Evolutionary conservation across 2,329 filamentous ascomycete species (phyloP).

Genomic region (Blumeria graminis): DNA sequence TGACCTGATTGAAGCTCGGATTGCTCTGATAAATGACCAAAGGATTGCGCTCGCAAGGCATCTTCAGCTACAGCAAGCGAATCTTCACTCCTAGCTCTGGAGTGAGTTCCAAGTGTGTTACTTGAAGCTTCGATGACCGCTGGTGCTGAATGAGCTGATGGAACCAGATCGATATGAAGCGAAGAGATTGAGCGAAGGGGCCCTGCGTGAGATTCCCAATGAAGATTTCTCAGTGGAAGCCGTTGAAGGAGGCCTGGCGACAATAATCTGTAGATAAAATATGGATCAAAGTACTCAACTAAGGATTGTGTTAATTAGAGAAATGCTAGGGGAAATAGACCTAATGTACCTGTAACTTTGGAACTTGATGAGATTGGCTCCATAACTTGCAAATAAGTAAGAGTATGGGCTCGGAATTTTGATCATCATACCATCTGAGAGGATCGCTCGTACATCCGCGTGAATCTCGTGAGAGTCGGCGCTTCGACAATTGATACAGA

Average conservation of each 20-base stretch:
- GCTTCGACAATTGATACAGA: no score
- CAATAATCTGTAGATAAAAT: constrained; percentile 63
- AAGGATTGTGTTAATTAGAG: constrained; percentile 1
- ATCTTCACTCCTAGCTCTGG: constrained; percentile 17
- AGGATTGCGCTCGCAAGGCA: constrained; percentile 33
- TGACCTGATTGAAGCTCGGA: constrained; percentile 8
- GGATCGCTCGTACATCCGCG: no score
- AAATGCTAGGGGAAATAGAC: background rate
- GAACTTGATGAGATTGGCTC: constrained; percentile 46
- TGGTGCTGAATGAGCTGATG: constrained; percentile 21
- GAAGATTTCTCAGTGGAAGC: constrained; percentile 70
- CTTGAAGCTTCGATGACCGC: constrained; percentile 16
- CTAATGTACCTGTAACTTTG: constrained; percentile 46
- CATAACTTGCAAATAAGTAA: background rate
- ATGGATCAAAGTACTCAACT: constrained; percentile 95
- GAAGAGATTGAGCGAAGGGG: constrained; percentile 84
- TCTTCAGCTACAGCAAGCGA: constrained; percentile 22
- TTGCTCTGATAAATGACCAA: constrained; percentile 18
- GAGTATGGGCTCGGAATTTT: no score
- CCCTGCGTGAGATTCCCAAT: constrained; percentile 88
- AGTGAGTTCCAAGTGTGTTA: constrained; percentile 13
- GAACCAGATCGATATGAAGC: constrained; percentile 68
- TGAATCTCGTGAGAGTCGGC: no score
- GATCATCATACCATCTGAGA: no score
- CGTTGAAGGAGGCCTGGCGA: constrained; percentile 53